Evolutionary conservation across 2,329 filamentous ascomycete genomes (phyloP).

Genomic region (Fusarium nurragi): DNA sequence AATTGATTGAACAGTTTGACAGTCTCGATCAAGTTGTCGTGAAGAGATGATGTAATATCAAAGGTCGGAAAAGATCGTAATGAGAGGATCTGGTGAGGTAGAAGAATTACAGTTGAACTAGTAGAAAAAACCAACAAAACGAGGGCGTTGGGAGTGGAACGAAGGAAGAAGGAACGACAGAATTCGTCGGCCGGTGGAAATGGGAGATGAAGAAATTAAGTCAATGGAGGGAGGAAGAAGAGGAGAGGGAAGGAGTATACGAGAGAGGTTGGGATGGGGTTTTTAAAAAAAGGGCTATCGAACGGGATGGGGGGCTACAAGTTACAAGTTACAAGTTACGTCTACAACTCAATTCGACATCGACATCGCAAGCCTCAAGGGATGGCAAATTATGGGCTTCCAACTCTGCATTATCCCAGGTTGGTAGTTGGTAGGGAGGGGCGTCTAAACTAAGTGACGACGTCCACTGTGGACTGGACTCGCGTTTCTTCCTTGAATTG

Average conservation of each 20-base stretch:
- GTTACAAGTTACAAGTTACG: neutral
- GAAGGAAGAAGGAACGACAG: constrained; percentile 40
- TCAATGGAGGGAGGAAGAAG: constrained; percentile 35
- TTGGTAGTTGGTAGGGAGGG: neutral
- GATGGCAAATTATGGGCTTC: constrained; percentile 29
- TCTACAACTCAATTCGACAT: constrained; percentile 5
- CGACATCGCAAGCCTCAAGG: constrained; percentile 30
- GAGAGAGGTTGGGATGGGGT: constrained; percentile 39
- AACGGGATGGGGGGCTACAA: neutral
- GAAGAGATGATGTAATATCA: constrained; percentile 8
- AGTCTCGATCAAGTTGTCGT: constrained; percentile 17
- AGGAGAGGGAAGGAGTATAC: constrained; percentile 25
- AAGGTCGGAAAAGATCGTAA: constrained; percentile 22
- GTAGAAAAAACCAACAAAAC: constrained; percentile 50
- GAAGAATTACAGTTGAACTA: constrained; percentile 37
- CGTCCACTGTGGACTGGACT: constrained; percentile 7
- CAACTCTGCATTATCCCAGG: constrained; percentile 16
- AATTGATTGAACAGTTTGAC: constrained; percentile 15
- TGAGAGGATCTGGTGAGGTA: constrained; percentile 34
- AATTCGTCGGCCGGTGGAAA: constrained; percentile 33
- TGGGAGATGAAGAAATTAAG: constrained; percentile 27
- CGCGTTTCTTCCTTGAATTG: constrained; percentile 24
- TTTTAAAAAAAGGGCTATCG: constrained; percentile 35
- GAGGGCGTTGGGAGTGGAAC: constrained; percentile 49
- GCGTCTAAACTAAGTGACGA: constrained; percentile 1